Conservation (phyloP, 2,329 filamentous ascomycete species). For the Thermothelomyces thermophilus region DNA sequence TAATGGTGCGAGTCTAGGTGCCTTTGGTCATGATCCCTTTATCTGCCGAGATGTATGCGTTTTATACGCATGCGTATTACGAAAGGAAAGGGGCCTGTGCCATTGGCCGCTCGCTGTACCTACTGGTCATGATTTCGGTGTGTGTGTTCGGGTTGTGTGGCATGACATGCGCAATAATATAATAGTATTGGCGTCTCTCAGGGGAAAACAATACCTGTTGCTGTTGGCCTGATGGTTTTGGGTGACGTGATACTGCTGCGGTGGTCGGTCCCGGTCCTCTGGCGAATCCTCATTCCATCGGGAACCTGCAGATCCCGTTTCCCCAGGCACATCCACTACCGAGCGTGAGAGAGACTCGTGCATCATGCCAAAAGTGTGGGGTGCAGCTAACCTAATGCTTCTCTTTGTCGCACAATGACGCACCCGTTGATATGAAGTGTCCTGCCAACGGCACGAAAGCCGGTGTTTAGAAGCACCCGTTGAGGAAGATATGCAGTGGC, state of each 20-base stretch:
- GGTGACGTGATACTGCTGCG: neutral
- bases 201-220: slow-evolving; percentile 8
- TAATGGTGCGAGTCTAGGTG: neutral
- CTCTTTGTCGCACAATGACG: no score
- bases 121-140: no score
- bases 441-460: no score
- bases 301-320: neutral
- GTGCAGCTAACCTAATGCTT: neutral
- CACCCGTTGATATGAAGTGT: no score
- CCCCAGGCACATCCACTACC: no score
- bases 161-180: neutral
- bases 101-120: neutral
- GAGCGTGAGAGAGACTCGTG: no score
- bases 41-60: neutral
- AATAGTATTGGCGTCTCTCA: neutral
- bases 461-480: no score
- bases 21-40: neutral
- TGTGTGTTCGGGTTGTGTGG: neutral
- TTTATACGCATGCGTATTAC: neutral
- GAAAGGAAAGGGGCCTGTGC: neutral
- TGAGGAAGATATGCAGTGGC: no score
- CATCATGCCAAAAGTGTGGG: neutral
- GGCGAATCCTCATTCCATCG: neutral
- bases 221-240: neutral
- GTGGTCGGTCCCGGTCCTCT: no score